Conservation (phyloP, 2,329 filamentous ascomycete species). For the Botrytis medusae region DNA sequence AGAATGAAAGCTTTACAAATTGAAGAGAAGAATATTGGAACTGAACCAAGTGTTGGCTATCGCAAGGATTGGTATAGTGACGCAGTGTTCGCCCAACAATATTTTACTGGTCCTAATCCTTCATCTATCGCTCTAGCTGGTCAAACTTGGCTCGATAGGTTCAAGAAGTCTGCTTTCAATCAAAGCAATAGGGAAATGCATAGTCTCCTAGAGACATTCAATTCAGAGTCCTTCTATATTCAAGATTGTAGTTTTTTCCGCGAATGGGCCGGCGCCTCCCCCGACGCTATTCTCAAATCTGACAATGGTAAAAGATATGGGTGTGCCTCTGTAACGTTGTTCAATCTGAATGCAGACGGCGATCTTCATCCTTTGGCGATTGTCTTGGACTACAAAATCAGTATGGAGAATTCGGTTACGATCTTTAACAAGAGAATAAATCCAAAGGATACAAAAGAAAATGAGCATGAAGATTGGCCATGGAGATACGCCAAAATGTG, state of each 20-base stretch:
- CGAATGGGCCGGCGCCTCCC: conserved; percentile 15
- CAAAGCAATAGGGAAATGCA: conserved; percentile 26
- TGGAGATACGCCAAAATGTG: conserved; percentile 42
- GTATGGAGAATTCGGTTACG: conserved; percentile 46
- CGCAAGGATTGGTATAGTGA: conserved; percentile 34
- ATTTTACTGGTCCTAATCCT: conserved; percentile 43
- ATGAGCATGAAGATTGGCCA: conserved; percentile 48
- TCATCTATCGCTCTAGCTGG: conserved; percentile 30
- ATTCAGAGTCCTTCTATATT: conserved; percentile 30
- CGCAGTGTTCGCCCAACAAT: conserved; percentile 45
- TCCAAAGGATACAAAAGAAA: conserved; percentile 37
- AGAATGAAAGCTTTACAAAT: not conserved
- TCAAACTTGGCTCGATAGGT: conserved; percentile 29
- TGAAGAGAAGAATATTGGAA: conserved; percentile 17
- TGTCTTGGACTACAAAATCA: conserved; percentile 48
- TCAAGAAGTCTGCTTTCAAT: conserved; percentile 25
- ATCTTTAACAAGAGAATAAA: conserved; percentile 50
- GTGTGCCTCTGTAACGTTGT: conserved; percentile 46
- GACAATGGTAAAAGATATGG: conserved; percentile 30
- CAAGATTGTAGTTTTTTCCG: conserved; percentile 38
- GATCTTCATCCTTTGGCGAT: conserved; percentile 51
- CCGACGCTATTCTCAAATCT: conserved; percentile 16
- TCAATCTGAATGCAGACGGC: conserved; percentile 46
- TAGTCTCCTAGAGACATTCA: conserved; percentile 22
- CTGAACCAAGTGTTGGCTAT: conserved; percentile 26